Base-by-base conservation (phyloP, 208 protist genomes). In the Strigomonas culicis region DNA sequence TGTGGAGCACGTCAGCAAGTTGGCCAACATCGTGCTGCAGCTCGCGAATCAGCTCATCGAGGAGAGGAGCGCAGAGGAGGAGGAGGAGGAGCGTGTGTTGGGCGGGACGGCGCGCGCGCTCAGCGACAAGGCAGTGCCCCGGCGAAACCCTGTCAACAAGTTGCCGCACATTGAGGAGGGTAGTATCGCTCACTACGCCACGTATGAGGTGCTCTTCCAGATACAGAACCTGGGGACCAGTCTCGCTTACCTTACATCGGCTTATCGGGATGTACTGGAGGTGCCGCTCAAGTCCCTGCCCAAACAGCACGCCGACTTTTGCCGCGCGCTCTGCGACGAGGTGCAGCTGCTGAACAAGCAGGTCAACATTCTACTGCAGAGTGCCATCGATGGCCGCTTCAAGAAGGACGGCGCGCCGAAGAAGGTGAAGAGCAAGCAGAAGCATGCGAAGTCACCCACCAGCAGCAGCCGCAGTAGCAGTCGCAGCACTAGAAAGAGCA, bases 131-230 rank as follows among this genome's bases (percentile, higher is more conserved):
- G 61, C 59, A 3, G 64, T 43, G 44, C 47, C 72, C 59, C 78
- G 60, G 75, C 70, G 74, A 46, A 92, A 90, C 53, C 78, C 86
- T 2, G 76, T 84, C 36, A 92, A 91, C 74, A 82, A 84, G 53
- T 74, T 93, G 32, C 78, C 82, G 6, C 17, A 58, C 1, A 77
- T 86, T 6, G 61, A 68, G 22, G 66, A 82, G 10, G 77, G 75
- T 34, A 92, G 75, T 36, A 71, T 92, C 0, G 80, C 68, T 0
- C 66, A 92, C 61, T 92, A 82, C 68, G 59, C 91, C 30, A 72
- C 80, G 63, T 93, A 90, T 74, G 75, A 92, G 21, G 86, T 93
- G 11, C 70, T 96, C 21, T 96, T 88, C 61, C 90, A 96, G 56
- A 67, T 96, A 24, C 86, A 96, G 62, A 88, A 77, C 44, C 55